Base-by-base conservation (phyloP, 257 asterid genomes). In the Ligustrum vulgare region DNA sequence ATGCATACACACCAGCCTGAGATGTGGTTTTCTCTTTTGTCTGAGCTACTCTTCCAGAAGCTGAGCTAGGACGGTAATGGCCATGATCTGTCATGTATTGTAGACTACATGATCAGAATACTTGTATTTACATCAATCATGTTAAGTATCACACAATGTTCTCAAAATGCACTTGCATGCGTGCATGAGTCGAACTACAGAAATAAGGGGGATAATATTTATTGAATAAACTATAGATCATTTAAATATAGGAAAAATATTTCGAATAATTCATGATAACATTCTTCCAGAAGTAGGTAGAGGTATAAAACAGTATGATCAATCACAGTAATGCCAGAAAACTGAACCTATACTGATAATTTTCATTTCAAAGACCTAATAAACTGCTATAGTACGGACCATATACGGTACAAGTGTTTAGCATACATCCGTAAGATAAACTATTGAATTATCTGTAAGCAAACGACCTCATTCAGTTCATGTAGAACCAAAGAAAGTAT, bases 11-110 rank as follows among this genome's bases (percentile, higher is more conserved):
- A 93, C 97, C 97, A 84, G 90, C 68, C 41, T 85, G 89, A 79
- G 87, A 75, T 45, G 75, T 71, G 65, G 82, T 79, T 76, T 79
- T 77, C 82, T 84, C 92, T 79, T 79, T 81, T 20, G 80, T 73
- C 70, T 74, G 86, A 34, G 80, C 73, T 71, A 75, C 72, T 82
- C 81, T 81, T 35, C 89, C 89, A 76, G 94, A 87, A 82, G 93
- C 92, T 58, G 98, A 91, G 84, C 82, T 84, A 77, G 96, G 98
- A 62, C 92, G 89, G 71, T 80, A 72, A 77, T 79, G 80, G 31
- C 79, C 84, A 76, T 74, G 84, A 84, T 89, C 99, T 93, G 87
- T 58, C 47, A 64, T 77, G 39, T 43, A 68, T 82, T 69, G 58
- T 43, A 11, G 51, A 70, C 35, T 68, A 84, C 36, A 32, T n/a